Conservation (phyloP, 2,329 filamentous ascomycete species). For the Endothia cerciana region DNA sequence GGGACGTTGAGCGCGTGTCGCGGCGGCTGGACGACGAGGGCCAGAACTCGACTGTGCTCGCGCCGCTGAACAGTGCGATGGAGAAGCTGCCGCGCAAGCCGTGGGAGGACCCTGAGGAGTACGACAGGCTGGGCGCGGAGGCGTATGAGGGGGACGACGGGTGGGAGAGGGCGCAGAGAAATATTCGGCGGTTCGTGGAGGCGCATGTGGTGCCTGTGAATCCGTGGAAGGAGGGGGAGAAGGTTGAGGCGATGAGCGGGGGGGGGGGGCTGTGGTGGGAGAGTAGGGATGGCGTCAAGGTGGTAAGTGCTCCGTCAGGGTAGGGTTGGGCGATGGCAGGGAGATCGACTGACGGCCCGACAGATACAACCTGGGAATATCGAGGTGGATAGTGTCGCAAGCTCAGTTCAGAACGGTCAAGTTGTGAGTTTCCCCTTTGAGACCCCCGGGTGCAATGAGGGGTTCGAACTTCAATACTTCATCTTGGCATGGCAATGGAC, state of each 20-base stretch:
- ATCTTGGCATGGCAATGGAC: not conserved
- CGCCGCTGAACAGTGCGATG: constrained; percentile 83
- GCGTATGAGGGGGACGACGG: constrained; percentile 79
- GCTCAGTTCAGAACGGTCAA: constrained; percentile 84
- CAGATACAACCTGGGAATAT: constrained; percentile 80
- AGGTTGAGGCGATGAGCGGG: constrained; percentile 67
- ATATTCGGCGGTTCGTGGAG: constrained; percentile 81
- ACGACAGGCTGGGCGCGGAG: constrained; percentile 64
- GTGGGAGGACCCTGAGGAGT: constrained; percentile 80
- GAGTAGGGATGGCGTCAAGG: constrained; percentile 65
- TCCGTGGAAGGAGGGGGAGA: constrained; percentile 73
- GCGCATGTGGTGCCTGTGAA: constrained; percentile 77
- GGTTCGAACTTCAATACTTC: not conserved
- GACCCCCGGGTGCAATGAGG: no score
- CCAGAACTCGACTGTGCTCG: constrained; percentile 81
- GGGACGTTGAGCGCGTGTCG: constrained; percentile 72
- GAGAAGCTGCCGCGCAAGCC: constrained; percentile 80
- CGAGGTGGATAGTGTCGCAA: constrained; percentile 74
- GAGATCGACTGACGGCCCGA: not conserved
- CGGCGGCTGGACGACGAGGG: constrained; percentile 68
- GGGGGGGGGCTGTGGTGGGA: constrained; percentile 80
- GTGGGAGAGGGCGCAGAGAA: constrained; percentile 74
- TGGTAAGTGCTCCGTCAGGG: constrained; percentile 52
- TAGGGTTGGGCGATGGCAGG: constrained; percentile 6
- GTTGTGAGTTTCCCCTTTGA: constrained; percentile 53